Evolutionary conservation across 148 eudicot species (phyloP), one percentile per base, ranked within the genome.

Genomic region (Bassia scoparia): DNA sequence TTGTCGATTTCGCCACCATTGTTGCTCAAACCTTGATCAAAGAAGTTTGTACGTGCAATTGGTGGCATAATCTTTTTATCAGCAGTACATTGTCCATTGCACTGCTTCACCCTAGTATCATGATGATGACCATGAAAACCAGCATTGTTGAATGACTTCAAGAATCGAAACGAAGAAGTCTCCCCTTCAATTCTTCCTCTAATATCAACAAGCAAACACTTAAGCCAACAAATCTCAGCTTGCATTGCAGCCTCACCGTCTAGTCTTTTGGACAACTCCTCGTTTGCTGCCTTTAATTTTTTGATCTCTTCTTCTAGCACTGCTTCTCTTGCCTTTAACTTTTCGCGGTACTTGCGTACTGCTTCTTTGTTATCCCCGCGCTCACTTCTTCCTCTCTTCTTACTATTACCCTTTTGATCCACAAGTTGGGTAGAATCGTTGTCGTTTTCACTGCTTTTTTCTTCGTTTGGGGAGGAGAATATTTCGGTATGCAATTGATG

Each of bases 121-220:
- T 56, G 15, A 34, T 56, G 15, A 69, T 43, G 2, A 7, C 27
- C 59, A 52, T 38, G 3, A 11, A 34, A 11, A 3, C 46, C 38
- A 15, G 11, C 23, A 66, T 24, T 66, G 15, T 23, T 66, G 33
- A 17, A 4, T 0, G 87, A 72, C 76, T 81, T 89, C 70, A 81
- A 85, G 75, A 86, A 87, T n/a, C 90, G 97, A 80, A 86, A 89
- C 31, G 86, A 81, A 2, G 88, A 86, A 54, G 87, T 86, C 73
- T 89, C 92, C 31, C 94, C 97, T 76, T 91, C 92, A 38, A 91
- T 83, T 67, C 97, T 81, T 46, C 97, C 92, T 70, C 92, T 75
- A 43, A 91, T 76, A 68, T 91, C 97, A 70, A 89, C 94, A 55
- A 91, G 89, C 80, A 87, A 81, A 82, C 87, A 86, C 88, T 87